These are phyloP conservation scores for Centella asiatica DNA, from an alignment of 129 eudicot species.

Conservation along the genomic window DNA sequence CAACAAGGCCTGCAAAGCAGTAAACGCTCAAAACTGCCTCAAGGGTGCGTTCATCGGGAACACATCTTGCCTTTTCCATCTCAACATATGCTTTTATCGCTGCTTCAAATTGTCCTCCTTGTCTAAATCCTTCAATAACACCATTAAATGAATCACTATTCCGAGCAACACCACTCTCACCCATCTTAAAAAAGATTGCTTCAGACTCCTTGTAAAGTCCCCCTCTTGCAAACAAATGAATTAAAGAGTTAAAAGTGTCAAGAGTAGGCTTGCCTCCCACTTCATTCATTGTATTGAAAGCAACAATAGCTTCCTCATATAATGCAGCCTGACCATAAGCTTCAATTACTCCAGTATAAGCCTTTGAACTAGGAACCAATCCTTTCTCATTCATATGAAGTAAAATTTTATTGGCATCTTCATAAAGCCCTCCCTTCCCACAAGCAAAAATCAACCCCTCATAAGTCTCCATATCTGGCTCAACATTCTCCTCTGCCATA, in stretches of 20 bases:
- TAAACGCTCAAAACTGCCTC: constrained; percentile 89
- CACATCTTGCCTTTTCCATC: constrained; percentile 79
- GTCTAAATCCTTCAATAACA: constrained; percentile 78
- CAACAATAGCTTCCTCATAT: constrained; percentile 89
- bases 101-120: constrained; percentile 81
- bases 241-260: constrained; percentile 68
- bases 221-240: constrained; percentile 74
- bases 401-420: constrained; percentile 62
- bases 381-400: constrained; percentile 68
- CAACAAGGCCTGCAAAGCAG: constrained; percentile 92
- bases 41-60: constrained; percentile 76
- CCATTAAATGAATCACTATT: constrained; percentile 65
- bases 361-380: constrained; percentile 85
- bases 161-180: constrained; percentile 40
- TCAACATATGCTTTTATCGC: constrained; percentile 88
- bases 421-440: constrained; percentile 89
- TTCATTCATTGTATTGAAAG: constrained; percentile 91
- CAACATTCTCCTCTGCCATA: constrained; percentile 83
- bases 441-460: constrained; percentile 81
- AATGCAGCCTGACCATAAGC: constrained; percentile 90
- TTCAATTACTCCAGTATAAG: constrained; percentile 73
- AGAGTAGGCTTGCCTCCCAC: constrained; percentile 62
- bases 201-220: constrained; percentile 80
- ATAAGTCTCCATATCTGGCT: constrained; percentile 91
- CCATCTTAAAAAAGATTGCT: constrained; percentile 55